These are phyloP conservation scores for Vaccinium macrocarpon DNA, from an alignment of 148 eudicot species.

Conservation along the genomic window DNA sequence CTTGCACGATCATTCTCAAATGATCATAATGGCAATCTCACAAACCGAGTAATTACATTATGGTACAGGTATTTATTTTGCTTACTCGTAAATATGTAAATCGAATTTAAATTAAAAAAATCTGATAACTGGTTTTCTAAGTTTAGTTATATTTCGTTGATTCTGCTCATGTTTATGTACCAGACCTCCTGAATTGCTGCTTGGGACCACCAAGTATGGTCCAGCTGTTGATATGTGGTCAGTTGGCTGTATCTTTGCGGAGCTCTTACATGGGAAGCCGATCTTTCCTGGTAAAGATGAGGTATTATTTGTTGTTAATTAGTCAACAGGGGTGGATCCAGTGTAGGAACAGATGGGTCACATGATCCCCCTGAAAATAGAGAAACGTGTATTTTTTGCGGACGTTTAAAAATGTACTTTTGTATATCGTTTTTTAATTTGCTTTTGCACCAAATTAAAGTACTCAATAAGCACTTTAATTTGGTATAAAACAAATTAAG, in stretches of 20 bases:
- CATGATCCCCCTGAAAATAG: too few relatives aligned
- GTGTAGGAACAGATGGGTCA: too few relatives aligned
- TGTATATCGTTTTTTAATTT: too few relatives aligned
- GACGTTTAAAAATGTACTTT: too few relatives aligned
- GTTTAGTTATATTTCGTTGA: constrained; percentile 31
- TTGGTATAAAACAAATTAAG: too few relatives aligned
- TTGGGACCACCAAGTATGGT: constrained; percentile 59
- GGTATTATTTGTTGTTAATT: constrained; percentile 25
- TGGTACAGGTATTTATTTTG: constrained; percentile 48
- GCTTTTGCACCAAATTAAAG: too few relatives aligned
- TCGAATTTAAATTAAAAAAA: background rate
- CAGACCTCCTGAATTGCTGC: constrained; percentile 78
- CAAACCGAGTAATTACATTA: constrained; percentile 60
- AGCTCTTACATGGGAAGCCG: constrained; percentile 69
- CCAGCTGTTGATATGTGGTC: constrained; percentile 80
- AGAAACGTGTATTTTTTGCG: too few relatives aligned
- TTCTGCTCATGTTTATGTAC: constrained; percentile 25
- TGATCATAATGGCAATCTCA: constrained; percentile 54
- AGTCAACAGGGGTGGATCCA: background rate
- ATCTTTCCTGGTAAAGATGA: constrained; percentile 65
- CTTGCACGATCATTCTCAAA: constrained; percentile 53
- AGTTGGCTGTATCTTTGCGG: constrained; percentile 64
- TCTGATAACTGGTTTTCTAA: background rate
- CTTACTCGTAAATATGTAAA: background rate
- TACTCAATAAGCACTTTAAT: too few relatives aligned